Evolutionary conservation across 768 basidiomycete genomes (phyloP).

Genomic region (Kwoniella mangroviensis): DNA sequence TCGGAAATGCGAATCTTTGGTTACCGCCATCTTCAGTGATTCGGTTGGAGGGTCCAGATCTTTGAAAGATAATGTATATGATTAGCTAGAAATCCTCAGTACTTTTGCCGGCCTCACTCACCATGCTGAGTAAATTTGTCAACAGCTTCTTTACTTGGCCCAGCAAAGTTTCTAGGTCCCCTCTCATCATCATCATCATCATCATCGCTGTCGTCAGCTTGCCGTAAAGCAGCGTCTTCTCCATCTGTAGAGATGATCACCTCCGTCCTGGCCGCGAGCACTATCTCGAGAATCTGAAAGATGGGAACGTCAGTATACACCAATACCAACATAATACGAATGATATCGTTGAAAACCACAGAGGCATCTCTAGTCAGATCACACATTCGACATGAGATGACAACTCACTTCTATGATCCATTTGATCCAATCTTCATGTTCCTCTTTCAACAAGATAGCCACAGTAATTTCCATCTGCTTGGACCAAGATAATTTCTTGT

Average conservation of each 20-base stretch:
- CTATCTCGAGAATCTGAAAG: slow-evolving; percentile 39
- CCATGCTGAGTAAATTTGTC: slow-evolving; percentile 75
- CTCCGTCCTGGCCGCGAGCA: slow-evolving; percentile 56
- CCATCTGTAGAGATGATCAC: slow-evolving; percentile 58
- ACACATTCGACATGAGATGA: background rate
- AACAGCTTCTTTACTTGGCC: slow-evolving; percentile 72
- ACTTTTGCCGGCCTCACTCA: slow-evolving; percentile 60
- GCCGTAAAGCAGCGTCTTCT: slow-evolving; percentile 4
- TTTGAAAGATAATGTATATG: slow-evolving; percentile 48
- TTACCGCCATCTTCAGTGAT: slow-evolving; percentile 75
- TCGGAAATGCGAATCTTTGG: slow-evolving; percentile 77
- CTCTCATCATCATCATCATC: slow-evolving; percentile 45
- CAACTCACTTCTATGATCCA: slow-evolving; percentile 79
- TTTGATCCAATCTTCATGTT: slow-evolving; percentile 68
- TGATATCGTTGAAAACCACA: too few relatives aligned
- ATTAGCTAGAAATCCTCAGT: background rate
- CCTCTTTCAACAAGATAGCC: slow-evolving; percentile 71
- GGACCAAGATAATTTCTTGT: slow-evolving; percentile 73
- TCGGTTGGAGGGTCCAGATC: slow-evolving; percentile 78
- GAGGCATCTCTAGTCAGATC: too few relatives aligned
- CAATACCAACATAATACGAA: too few relatives aligned
- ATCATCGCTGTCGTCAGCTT: slow-evolving; percentile 40
- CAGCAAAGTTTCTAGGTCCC: slow-evolving; percentile 40
- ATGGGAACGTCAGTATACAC: background rate
- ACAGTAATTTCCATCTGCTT: slow-evolving; percentile 88